Evolutionary conservation across 1,284 basidiomycete genomes (phyloP).

Genomic region (Ceratorhiza oryzae-sativae): DNA sequence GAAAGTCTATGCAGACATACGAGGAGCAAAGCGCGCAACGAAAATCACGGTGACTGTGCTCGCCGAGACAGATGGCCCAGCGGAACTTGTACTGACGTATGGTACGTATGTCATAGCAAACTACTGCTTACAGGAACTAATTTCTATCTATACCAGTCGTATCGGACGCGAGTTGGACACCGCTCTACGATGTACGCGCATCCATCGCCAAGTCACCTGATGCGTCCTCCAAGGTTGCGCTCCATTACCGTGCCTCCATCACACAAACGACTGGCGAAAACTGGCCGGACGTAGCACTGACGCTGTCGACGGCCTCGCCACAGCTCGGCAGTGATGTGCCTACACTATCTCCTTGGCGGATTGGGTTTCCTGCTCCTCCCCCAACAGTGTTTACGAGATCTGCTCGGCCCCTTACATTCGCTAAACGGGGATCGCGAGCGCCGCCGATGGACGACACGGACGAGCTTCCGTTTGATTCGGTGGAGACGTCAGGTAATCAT

Average conservation of each 20-base stretch:
- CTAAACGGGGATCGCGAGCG: neutral
- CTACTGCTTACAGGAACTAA: slow-evolving; percentile 36
- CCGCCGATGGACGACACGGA: too few relatives aligned
- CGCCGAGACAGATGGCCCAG: slow-evolving; percentile 41
- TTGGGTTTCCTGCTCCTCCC: slow-evolving; percentile 25
- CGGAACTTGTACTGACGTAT: slow-evolving; percentile 42
- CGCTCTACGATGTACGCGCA: slow-evolving; percentile 47
- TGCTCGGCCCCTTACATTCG: neutral
- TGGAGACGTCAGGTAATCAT: neutral
- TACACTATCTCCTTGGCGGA: slow-evolving; percentile 35
- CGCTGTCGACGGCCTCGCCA: slow-evolving; percentile 45
- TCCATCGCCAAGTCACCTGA: slow-evolving; percentile 48
- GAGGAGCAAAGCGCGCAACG: slow-evolving; percentile 41
- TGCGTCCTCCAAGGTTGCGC: slow-evolving; percentile 35
- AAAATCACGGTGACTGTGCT: slow-evolving; percentile 43
- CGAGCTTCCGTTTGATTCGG: neutral
- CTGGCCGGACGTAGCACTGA: slow-evolving; percentile 44
- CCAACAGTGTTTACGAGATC: neutral
- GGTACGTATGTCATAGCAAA: slow-evolving; percentile 38
- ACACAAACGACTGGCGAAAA: slow-evolving; percentile 45
- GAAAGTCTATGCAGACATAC: slow-evolving; percentile 32
- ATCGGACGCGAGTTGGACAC: slow-evolving; percentile 45
- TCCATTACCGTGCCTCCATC: slow-evolving; percentile 47
- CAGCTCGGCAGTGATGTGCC: slow-evolving; percentile 44
- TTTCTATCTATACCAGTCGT: slow-evolving; percentile 41